Conservation (phyloP, 164 flowering plant species). For the Dillenia turbinata region DNA sequence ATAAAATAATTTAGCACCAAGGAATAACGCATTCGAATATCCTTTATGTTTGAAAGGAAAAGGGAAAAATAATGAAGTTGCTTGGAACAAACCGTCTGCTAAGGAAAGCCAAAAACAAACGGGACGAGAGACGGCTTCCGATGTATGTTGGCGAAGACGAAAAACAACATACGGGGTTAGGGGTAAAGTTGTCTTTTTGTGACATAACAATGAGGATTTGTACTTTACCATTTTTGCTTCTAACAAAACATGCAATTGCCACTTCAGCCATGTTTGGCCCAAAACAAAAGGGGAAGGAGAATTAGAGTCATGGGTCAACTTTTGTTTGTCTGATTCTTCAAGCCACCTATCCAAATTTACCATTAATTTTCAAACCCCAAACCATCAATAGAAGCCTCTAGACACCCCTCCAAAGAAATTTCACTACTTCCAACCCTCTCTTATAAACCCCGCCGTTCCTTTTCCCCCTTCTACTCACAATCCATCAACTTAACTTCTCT, state of each 20-base stretch:
- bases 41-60: too few relatives aligned
- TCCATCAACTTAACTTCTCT: neutral
- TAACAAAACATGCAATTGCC: neutral
- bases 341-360: neutral
- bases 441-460: neutral
- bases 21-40: too few relatives aligned
- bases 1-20: too few relatives aligned
- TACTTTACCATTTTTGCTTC: neutral
- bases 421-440: neutral
- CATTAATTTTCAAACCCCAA: conserved; percentile 5
- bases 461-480: neutral
- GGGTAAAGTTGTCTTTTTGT: neutral
- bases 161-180: neutral
- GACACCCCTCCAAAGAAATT: neutral
- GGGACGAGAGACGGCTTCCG: too few relatives aligned
- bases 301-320: conserved; percentile 1
- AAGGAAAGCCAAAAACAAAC: too few relatives aligned
- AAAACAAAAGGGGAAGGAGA: too few relatives aligned
- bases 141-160: neutral
- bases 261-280: neutral
- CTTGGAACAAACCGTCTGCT: too few relatives aligned
- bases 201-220: neutral
- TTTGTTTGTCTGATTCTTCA: too few relatives aligned
- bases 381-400: conserved; percentile 11
- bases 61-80: too few relatives aligned